Evolutionary conservation across 78 protist species (phyloP).

Genomic region (Guillardia theta): DNA sequence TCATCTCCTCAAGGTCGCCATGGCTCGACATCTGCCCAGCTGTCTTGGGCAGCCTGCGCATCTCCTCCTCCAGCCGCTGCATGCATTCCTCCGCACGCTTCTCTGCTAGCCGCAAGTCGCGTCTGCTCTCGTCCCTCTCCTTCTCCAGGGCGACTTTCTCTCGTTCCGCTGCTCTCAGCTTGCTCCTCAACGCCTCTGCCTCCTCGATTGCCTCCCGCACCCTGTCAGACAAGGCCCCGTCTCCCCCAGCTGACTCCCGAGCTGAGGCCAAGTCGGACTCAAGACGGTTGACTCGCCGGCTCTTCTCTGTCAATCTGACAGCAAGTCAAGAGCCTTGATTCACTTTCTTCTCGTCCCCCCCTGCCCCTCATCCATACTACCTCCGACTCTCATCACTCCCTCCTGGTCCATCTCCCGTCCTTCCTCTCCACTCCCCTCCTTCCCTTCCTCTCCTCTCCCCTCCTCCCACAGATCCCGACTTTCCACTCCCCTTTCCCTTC

Average conservation of each 20-base stretch:
- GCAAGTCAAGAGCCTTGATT: too few species aligned
- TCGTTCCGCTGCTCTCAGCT: background rate
- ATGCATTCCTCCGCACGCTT: background rate
- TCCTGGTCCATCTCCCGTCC: too few species aligned
- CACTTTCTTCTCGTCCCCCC: too few species aligned
- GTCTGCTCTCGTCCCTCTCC: background rate
- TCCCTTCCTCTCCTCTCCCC: too few species aligned
- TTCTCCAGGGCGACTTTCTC: background rate
- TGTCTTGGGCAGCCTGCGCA: background rate
- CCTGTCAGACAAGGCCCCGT: background rate
- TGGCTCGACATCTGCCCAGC: too few species aligned
- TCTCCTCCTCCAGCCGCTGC: background rate
- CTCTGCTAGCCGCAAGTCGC: background rate
- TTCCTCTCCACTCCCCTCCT: too few species aligned
- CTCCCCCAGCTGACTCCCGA: background rate
- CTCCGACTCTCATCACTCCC: too few species aligned
- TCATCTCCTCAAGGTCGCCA: background rate
- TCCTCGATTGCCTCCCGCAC: background rate
- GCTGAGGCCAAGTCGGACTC: background rate
- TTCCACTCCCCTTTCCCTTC: too few species aligned
- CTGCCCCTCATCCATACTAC: too few species aligned
- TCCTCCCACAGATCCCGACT: too few species aligned
- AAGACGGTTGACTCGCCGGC: background rate
- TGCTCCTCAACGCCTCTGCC: background rate
- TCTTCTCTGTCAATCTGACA: background rate